Conservation (phyloP, 306 rosid genomes). For the Medicago lupulina region DNA sequence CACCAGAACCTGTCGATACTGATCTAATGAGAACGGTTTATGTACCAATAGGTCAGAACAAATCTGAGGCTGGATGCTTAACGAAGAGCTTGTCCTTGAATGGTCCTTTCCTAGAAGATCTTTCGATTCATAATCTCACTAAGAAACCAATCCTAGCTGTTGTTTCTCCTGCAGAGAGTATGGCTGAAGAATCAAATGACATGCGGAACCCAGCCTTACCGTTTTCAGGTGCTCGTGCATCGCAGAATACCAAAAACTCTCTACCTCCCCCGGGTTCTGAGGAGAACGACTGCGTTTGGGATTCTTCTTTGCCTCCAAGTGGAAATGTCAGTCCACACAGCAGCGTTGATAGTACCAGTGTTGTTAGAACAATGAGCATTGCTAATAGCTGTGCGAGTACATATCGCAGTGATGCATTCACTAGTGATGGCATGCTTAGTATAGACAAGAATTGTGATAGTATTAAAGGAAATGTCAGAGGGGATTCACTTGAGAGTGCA, state of each 20-base stretch:
- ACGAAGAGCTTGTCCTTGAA: constrained; percentile 72
- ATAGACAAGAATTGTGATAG: constrained; percentile 77
- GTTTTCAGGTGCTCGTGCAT: constrained; percentile 56
- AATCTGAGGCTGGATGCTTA: constrained; percentile 71
- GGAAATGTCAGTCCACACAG: constrained; percentile 93
- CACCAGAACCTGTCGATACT: constrained; percentile 88
- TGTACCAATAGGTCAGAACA: constrained; percentile 71
- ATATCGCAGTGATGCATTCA: constrained; percentile 72
- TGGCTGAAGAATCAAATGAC: constrained; percentile 63
- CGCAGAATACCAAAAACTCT: constrained; percentile 62
- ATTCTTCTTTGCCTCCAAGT: constrained; percentile 95
- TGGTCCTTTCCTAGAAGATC: constrained; percentile 85
- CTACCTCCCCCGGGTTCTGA: constrained; percentile 67
- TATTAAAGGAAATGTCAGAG: constrained; percentile 73
- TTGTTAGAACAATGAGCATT: constrained; percentile 85
- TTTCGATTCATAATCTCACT: constrained; percentile 63
- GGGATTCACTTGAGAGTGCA: constrained; percentile 91
- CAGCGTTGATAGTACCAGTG: constrained; percentile 81
- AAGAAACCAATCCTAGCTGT: constrained; percentile 61
- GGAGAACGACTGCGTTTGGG: constrained; percentile 92
- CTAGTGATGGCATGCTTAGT: constrained; percentile 90
- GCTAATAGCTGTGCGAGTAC: constrained; percentile 86
- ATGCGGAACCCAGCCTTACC: constrained; percentile 53
- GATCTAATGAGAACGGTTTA: constrained; percentile 80
- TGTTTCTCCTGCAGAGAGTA: constrained; percentile 71